phyloP scores from a whole-genome alignment of 371 early-diverging fungal species.

The Mucor irregularis region DNA sequence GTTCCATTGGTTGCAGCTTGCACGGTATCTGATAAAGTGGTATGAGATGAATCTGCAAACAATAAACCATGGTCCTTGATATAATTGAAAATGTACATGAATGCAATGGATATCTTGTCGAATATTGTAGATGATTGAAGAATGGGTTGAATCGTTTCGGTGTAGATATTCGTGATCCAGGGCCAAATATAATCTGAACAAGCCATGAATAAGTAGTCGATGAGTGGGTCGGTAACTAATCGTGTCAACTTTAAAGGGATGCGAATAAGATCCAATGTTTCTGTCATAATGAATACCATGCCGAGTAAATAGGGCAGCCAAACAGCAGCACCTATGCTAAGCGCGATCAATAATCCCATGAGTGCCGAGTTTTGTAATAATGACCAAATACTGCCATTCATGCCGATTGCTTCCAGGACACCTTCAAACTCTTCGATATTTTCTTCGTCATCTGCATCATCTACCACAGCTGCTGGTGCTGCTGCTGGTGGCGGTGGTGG shows the following conservation, averaged over 20 bases:
- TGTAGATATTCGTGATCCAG: background rate
- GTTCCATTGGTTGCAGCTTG: background rate
- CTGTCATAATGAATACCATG: slow-evolving; percentile 41
- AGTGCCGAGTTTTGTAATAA: slow-evolving; percentile 79
- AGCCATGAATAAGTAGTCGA: slow-evolving; percentile 52
- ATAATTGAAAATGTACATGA: background rate
- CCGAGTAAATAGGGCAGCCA: slow-evolving; percentile 81
- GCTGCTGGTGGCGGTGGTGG: background rate
- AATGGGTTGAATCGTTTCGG: background rate
- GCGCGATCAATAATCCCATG: slow-evolving; percentile 71
- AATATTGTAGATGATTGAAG: background rate
- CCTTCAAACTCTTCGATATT: slow-evolving; percentile 77
- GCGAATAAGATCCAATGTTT: slow-evolving; percentile 30
- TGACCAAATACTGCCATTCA: slow-evolving; percentile 79
- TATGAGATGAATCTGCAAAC: background rate
- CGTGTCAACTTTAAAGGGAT: slow-evolving; percentile 51
- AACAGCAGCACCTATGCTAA: slow-evolving; percentile 68
- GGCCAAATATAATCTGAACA: slow-evolving; percentile 10
- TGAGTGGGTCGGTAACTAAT: slow-evolving; percentile 53
- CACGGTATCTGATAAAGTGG: background rate
- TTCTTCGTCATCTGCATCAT: slow-evolving; percentile 48
- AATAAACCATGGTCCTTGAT: background rate
- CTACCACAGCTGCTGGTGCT: slow-evolving; percentile 6
- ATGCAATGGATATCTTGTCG: background rate
- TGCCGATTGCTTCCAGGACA: slow-evolving; percentile 86